Percentiles rank a stretch among this genome's conserved stretches.
phyloP scores from a whole-genome alignment of 768 basidiomycete species.

The Crepidotus variabilis region DNA sequence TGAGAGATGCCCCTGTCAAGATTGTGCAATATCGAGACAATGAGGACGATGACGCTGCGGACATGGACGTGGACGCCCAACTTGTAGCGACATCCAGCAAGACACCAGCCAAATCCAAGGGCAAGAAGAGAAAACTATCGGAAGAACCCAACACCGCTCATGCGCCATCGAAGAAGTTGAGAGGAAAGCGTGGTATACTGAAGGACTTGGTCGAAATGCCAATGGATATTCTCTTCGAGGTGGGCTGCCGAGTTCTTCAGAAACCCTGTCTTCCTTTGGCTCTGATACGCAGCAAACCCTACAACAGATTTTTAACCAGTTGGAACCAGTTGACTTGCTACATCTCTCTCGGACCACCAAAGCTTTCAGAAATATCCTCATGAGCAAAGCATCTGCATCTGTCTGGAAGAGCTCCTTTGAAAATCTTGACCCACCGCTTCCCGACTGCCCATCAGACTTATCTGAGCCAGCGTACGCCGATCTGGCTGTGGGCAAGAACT shows the following conservation, averaged over 20 bases:
- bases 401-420: slow-evolving; percentile 1
- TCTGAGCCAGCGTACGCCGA: slow-evolving; percentile 4
- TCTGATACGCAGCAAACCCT: background rate
- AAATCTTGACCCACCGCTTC: slow-evolving; percentile 1
- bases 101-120: background rate
- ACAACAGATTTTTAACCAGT: slow-evolving; percentile 3
- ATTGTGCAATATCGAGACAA: background rate
- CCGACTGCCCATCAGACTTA: slow-evolving; percentile 2
- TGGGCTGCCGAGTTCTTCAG: background rate
- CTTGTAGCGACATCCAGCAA: background rate
- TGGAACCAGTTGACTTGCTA: slow-evolving; percentile 2
- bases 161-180: background rate
- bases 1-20: background rate
- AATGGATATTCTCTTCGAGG: slow-evolving; percentile 2
- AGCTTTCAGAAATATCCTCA: background rate
- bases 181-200: background rate
- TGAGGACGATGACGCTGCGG: background rate
- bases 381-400: slow-evolving; percentile 1
- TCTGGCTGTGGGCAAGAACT: slow-evolving; percentile 3
- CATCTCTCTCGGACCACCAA: slow-evolving; percentile 5
- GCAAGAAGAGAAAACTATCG: background rate
- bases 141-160: background rate
- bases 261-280: too few species aligned
- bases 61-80: background rate
- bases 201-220: slow-evolving; percentile 4